Base-by-base conservation (phyloP, 176 grass and related monocot genomes). In the Lolium perenne region DNA sequence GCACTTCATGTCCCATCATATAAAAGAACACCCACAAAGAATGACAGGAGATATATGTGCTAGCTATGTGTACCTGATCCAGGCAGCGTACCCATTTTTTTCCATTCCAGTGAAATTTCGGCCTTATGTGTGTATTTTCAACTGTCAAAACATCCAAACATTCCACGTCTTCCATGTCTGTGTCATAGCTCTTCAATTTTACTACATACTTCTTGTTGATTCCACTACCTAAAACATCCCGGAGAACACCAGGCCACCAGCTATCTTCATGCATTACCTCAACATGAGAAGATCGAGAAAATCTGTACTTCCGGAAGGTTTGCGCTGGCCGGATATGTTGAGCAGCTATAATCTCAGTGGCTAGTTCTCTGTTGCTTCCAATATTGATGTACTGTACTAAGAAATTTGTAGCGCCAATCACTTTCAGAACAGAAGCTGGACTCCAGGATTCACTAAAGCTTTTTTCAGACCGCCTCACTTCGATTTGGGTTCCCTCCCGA, bases 401-500 rank as follows among this genome's bases (percentile, higher is more conserved):
- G 73, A 90, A 86, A 71, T 69, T 72, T 55, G 79, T 47, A 2
- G 73, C 46, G 35, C 56, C 83, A 45, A 90, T 78, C 38, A 83
- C 84, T 82, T 90, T 86, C 32, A 82, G 23, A 86, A 90, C 73
- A 78, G 43, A 86, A 64, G 88, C 88, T 78, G 79, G 88, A 72
- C 20, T 71, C 88, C 84, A 90, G 56, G 38, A 83, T 59, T 71
- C 18, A 1, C 88, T 53, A 0, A 82, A 73, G 10, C 20, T 78
- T 75, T 81, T 51, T 10, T 23, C 47, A 78, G 64, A 79, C 14
- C 40, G 1, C 76, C 82, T 89, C 69, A 90, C 84, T 90, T 90
- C 79, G 63, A 90, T 72, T 77, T 82, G 43, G 55, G 46, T 72
- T 83, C 79, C 84, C 56, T 70, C 84, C 22, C 7, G 15, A 35